These are phyloP conservation scores for Phytophthora agathidicida DNA, from an alignment of 352 stramenopile species.

Conservation along the genomic window DNA sequence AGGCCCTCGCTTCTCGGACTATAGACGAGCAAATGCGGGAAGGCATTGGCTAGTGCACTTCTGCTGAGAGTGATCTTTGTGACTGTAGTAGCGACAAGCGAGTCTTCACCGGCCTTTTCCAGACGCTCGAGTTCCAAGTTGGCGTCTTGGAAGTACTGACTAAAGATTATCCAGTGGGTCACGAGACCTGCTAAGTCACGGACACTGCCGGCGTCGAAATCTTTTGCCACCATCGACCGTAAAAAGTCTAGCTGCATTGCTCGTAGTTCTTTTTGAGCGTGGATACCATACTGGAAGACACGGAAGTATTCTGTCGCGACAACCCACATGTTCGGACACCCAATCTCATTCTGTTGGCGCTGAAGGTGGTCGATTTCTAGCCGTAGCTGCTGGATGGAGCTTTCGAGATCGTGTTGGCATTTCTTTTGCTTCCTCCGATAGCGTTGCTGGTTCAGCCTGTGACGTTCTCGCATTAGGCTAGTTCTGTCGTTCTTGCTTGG, in stretches of 20 bases:
- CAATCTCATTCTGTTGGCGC: no score
- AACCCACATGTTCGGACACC: no score
- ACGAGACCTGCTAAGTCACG: not conserved
- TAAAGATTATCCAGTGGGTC: not conserved
- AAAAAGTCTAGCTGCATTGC: not conserved
- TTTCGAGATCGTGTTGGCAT: no score
- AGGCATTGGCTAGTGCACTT: not conserved
- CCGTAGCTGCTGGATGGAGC: no score
- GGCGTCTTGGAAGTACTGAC: not conserved
- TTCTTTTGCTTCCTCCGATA: no score
- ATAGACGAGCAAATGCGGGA: slow-evolving; percentile 3
- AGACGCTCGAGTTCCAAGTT: not conserved
- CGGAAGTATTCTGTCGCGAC: not conserved
- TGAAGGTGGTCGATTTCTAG: no score
- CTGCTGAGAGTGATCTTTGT: not conserved
- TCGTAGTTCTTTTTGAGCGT: not conserved
- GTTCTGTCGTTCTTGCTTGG: no score
- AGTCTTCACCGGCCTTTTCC: not conserved
- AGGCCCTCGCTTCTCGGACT: not conserved
- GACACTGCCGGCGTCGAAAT: not conserved
- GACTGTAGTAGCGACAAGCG: not conserved
- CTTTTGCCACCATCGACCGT: not conserved
- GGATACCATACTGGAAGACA: not conserved
- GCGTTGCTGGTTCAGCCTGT: no score
- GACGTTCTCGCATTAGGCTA: no score